Percentiles rank a stretch among this genome's conserved stretches.
These are phyloP conservation scores for Ustilaginoidea virens DNA, from an alignment of 2,329 filamentous ascomycete species.

Conservation along the genomic window DNA sequence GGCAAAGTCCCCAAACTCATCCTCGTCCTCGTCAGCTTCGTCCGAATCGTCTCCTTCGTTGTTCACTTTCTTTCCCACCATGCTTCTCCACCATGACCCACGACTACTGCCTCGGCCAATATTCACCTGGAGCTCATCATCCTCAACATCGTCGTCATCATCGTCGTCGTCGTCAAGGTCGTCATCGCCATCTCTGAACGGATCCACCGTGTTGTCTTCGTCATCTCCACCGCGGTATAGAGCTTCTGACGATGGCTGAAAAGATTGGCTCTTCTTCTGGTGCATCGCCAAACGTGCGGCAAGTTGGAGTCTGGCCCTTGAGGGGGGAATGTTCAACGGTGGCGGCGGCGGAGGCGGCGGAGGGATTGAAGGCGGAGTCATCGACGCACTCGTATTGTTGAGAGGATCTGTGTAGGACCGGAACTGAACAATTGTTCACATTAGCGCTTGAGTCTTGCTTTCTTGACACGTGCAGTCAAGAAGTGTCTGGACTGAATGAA, in stretches of 20 bases:
- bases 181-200: constrained; percentile 40
- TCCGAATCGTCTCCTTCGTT: constrained; percentile 30
- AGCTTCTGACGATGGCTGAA: constrained; percentile 28
- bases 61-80: constrained; percentile 22
- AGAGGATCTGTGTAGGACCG: constrained; percentile 42
- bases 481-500: too few relatives aligned
- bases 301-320: constrained; percentile 74
- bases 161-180: constrained; percentile 31
- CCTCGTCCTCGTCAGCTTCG: constrained; percentile 41
- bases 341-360: constrained; percentile 54
- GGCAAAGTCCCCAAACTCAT: constrained; percentile 55
- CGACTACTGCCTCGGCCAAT: constrained; percentile 19
- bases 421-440: constrained; percentile 27
- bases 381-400: constrained; percentile 28
- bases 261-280: constrained; percentile 42
- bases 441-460: too few relatives aligned
- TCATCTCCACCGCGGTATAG: constrained; percentile 23
- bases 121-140: constrained; percentile 37
- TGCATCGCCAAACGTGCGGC: constrained; percentile 72
- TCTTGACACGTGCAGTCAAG: too few relatives aligned
- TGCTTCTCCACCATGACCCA: constrained; percentile 34
- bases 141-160: constrained; percentile 3
- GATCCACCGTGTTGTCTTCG: constrained; percentile 21
- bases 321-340: constrained; percentile 73
- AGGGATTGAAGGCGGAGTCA: constrained; percentile 41